A percentile compares a stretch with the other conserved stretches of the same genome.
Evolutionary conservation across 345 rosid genomes (phyloP).

Genomic region (Eucalyptus curtisii): DNA sequence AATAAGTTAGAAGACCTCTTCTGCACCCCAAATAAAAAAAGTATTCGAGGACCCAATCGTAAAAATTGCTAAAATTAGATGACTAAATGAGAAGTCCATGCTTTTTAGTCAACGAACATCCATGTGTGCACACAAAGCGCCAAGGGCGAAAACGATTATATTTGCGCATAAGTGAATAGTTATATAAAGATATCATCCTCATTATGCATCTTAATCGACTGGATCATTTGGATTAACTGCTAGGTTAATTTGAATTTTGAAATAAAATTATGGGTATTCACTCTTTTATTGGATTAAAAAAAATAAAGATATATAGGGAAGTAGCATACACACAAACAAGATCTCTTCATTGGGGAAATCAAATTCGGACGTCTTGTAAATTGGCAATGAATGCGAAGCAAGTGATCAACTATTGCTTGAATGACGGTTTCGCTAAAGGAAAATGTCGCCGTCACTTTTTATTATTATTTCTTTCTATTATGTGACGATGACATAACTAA

Average conservation of each 20-base stretch:
- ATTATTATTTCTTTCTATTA: too few relatives aligned
- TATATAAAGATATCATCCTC: background rate
- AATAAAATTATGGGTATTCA: background rate
- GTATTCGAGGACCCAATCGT: background rate
- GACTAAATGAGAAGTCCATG: background rate
- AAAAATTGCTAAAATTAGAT: background rate
- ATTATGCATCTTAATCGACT: background rate
- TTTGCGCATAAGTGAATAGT: background rate
- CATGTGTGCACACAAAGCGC: background rate
- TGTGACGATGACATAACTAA: accelerated
- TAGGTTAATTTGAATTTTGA: background rate
- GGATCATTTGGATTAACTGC: background rate
- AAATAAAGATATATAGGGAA: background rate
- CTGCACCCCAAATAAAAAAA: background rate
- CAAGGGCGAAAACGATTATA: background rate
- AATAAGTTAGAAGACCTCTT: background rate
- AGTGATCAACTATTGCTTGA: background rate
- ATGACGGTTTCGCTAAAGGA: too few relatives aligned
- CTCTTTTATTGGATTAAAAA: background rate
- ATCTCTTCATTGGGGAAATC: background rate
- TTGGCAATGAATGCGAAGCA: background rate
- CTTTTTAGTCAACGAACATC: background rate
- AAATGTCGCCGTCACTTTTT: too few relatives aligned
- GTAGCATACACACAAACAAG: background rate
- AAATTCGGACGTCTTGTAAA: background rate